A percentile compares a stretch with the other conserved stretches of the same genome.
Evolutionary conservation across 306 rosid genomes (phyloP).

Genomic region (Trifolium repens): DNA sequence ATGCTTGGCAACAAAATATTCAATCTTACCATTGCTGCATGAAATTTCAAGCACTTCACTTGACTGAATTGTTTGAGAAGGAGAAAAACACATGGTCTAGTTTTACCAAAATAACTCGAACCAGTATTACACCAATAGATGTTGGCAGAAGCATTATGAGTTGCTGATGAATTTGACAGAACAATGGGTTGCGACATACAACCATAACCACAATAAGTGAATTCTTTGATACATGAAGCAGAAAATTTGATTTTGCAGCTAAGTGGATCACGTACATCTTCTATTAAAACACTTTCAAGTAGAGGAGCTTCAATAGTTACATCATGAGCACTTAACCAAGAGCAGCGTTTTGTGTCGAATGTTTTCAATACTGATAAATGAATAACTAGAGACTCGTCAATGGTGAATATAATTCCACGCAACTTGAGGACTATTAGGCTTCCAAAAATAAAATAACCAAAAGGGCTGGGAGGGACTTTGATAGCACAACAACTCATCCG

Average conservation of each 20-base stretch:
- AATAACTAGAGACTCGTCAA: not conserved
- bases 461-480: not conserved
- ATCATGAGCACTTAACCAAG: not conserved
- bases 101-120: not conserved
- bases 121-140: not conserved
- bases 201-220: not conserved
- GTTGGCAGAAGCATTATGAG: not conserved
- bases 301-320: not conserved
- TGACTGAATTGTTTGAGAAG: not conserved
- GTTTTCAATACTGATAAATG: no score
- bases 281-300: not conserved
- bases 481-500: not conserved
- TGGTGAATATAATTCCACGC: not conserved
- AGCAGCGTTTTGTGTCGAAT: not conserved
- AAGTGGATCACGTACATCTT: not conserved
- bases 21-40: no score
- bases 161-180: slow-evolving; percentile 1
- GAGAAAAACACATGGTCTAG: not conserved
- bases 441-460: not conserved
- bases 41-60: not conserved
- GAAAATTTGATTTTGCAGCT: not conserved
- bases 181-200: not conserved
- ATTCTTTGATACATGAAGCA: not conserved
- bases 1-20: no score
- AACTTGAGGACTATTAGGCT: not conserved